A percentile compares a stretch with the other conserved stretches of the same genome.
These are phyloP conservation scores for Komagataella pastoris DNA, from an alignment of 805 yeast species.

Conservation along the genomic window DNA sequence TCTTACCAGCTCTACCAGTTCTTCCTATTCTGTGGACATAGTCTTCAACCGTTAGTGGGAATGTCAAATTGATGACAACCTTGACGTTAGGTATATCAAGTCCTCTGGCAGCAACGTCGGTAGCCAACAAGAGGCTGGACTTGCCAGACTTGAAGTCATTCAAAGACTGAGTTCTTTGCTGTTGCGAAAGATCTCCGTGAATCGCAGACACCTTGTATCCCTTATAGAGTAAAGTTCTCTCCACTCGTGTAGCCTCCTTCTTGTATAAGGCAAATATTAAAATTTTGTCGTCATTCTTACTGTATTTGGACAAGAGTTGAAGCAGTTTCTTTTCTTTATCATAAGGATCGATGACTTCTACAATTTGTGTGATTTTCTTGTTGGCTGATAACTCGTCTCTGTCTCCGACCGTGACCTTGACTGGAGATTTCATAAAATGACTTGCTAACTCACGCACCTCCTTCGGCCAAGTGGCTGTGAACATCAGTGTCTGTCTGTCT, in stretches of 20 bases:
- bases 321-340: constrained; percentile 70
- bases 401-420: constrained; percentile 85
- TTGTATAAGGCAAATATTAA: constrained; percentile 90
- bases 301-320: constrained; percentile 62
- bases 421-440: constrained; percentile 74
- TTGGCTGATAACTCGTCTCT: constrained; percentile 91
- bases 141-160: constrained; percentile 74
- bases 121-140: constrained; percentile 71
- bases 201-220: constrained; percentile 83
- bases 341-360: constrained; percentile 79
- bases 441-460: constrained; percentile 89
- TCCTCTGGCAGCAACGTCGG: constrained; percentile 98
- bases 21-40: constrained; percentile 96
- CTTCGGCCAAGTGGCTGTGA: constrained; percentile 99
- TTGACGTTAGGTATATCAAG: constrained; percentile 95
- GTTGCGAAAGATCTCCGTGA: constrained; percentile 92
- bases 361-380: constrained; percentile 84
- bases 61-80: constrained; percentile 86
- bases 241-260: constrained; percentile 91
- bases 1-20: constrained; percentile 95
- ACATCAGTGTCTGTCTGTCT: constrained; percentile 87
- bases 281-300: constrained; percentile 65
- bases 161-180: constrained; percentile 81
- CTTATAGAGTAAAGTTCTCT: constrained; percentile 54
- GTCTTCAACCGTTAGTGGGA: constrained; percentile 94